A percentile compares a stretch with the other conserved stretches of the same genome.
These are phyloP conservation scores for Pilaira anomala DNA, from an alignment of 192 early-diverging fungal species.

Conservation along the genomic window DNA sequence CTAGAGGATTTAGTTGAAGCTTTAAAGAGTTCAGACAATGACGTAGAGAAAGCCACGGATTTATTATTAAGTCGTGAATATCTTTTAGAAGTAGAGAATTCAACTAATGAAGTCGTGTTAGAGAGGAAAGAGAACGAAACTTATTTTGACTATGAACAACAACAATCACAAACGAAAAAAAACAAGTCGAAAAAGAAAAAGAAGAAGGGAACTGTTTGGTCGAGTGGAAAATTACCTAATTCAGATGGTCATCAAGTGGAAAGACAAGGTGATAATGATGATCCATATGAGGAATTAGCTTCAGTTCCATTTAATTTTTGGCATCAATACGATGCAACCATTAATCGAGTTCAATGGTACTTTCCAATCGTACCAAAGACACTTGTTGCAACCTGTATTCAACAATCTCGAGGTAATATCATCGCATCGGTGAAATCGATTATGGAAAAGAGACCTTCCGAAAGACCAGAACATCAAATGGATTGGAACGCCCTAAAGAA, in stretches of 20 bases:
- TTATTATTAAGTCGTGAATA: conserved; percentile 11
- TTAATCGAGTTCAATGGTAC: neutral
- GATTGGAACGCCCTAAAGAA: conserved; percentile 16
- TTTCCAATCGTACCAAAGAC: conserved; percentile 20
- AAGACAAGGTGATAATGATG: neutral
- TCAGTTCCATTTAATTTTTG: conserved; percentile 24
- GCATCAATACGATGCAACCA: conserved; percentile 20
- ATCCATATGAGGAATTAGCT: neutral
- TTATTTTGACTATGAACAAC: neutral
- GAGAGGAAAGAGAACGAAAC: neutral
- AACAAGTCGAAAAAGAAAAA: conserved; percentile 15
- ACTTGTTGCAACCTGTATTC: conserved; percentile 8
- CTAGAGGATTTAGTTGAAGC: neutral
- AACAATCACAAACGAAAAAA: too few relatives aligned
- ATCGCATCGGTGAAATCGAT: conserved; percentile 18
- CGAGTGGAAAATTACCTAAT: conserved; percentile 9
- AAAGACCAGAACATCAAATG: conserved; percentile 8
- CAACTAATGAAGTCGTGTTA: neutral
- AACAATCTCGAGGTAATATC: conserved; percentile 22
- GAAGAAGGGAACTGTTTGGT: conserved; percentile 15
- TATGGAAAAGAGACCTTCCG: conserved; percentile 3
- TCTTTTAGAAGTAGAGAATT: conserved; percentile 5
- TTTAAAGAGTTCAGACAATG: neutral
- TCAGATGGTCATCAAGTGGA: neutral
- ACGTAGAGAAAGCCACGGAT: conserved; percentile 20